Conservation (phyloP, 176 grass and related monocot species). For the Oryza australiensis region DNA sequence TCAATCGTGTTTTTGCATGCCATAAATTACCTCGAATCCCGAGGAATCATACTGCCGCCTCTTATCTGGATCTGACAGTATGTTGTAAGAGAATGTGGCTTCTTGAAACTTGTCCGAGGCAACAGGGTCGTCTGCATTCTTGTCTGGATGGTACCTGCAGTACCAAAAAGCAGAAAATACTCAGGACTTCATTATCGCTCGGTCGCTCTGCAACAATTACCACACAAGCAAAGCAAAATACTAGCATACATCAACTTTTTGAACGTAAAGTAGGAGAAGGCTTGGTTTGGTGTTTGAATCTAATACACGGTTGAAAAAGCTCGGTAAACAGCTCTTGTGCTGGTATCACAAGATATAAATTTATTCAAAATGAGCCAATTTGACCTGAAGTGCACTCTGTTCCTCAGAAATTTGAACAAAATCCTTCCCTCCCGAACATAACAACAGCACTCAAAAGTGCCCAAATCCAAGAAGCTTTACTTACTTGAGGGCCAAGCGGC, state of each 20-base stretch:
- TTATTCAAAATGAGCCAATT: slow-evolving; percentile 4
- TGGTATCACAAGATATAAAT: neutral
- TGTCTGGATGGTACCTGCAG: slow-evolving; percentile 94
- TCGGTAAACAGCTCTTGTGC: neutral
- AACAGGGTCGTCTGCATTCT: slow-evolving; percentile 89
- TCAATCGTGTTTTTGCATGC: neutral
- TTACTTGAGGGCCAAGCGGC: slow-evolving; percentile 98
- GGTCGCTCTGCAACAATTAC: neutral
- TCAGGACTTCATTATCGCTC: neutral
- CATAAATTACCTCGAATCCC: slow-evolving; percentile 78
- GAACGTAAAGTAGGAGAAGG: neutral
- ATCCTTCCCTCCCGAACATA: neutral
- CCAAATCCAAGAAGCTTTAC: slow-evolving; percentile 43
- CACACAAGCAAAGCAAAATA: neutral
- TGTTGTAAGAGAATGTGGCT: slow-evolving; percentile 99
- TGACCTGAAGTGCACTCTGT: neutral
- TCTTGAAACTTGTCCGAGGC: slow-evolving; percentile 93
- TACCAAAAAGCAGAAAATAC: neutral
- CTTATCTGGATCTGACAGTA: slow-evolving; percentile 94
- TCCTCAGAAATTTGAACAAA: neutral
- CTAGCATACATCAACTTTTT: neutral
- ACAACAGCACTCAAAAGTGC: neutral
- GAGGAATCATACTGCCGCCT: slow-evolving; percentile 82
- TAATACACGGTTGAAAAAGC: slow-evolving; percentile 22
- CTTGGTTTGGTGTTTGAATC: slow-evolving; percentile 1